Evolutionary conservation across 108 stramenopile species (phyloP), one percentile per base, ranked within the genome.

Genomic region (Schizochytrium sp.): DNA sequence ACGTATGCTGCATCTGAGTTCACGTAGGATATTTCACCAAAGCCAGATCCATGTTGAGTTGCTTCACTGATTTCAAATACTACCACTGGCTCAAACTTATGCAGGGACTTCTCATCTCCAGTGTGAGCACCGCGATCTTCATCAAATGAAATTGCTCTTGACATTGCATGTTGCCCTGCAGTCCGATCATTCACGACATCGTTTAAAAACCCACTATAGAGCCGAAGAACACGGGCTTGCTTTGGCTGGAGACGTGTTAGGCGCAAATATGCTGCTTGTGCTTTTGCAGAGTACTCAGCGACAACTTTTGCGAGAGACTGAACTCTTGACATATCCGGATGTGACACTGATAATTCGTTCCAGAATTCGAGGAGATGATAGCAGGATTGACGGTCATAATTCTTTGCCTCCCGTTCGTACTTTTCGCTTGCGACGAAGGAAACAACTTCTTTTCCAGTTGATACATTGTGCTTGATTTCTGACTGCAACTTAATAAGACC

Each of bases 341-440:
- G 47, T 13, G 17, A 19, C 17, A 17, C 50, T n/a, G 76, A 83
- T n/a, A 83, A 53, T 40, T 83, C 76, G 47, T 50, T 83, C 76
- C 76, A 83, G 53, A 83, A 83, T 42, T 83, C 76, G 50, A 83
- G 76, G 38, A 83, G 53, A 40, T 55, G 47, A 17, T 38, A 83
- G 76, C 76, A 83, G 7, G 50, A 83, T 42, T 55, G 76, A 40
- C 76, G 76, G 53, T 83, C 76, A 38, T 49, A 49, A 40, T 55
- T 55, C 76, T 49, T 83, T 47, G 76, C 76, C 47, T 83, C 76
- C 12, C 76, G 76, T 42, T 83, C 76, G 53, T 83, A 83, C 53
- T 83, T 83, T 42, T 83, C 76, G 76, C 76, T 83, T 40, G 76
- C 76, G 10, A 83, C 76, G 28, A 55, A 83, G 28, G 76, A 83